phyloP scores from a whole-genome alignment of 805 yeast species.

The Metschnikowia gelsemii region DNA sequence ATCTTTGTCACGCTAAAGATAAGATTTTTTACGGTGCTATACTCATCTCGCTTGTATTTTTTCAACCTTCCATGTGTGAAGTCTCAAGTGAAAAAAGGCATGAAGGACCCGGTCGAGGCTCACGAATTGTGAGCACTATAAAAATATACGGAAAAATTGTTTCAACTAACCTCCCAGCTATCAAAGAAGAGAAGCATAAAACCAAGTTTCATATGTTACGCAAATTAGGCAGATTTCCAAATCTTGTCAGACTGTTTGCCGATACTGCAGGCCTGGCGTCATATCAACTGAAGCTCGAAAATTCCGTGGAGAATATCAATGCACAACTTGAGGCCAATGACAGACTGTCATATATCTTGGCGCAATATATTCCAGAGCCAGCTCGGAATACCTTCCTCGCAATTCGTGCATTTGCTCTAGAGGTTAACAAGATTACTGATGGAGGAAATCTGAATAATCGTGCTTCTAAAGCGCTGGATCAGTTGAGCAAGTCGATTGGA shows the following conservation, averaged over 20 bases:
- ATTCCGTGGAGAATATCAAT: conserved; percentile 44
- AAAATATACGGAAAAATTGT: too few relatives aligned
- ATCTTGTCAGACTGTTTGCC: neutral
- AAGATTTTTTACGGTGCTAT: neutral
- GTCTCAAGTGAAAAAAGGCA: neutral
- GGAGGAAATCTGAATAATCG: conserved; percentile 26
- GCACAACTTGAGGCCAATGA: conserved; percentile 50
- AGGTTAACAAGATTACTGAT: conserved; percentile 50
- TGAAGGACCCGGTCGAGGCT: too few relatives aligned
- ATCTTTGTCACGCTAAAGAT: neutral
- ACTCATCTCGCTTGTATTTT: neutral
- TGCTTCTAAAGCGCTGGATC: conserved; percentile 26
- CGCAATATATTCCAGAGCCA: conserved; percentile 67
- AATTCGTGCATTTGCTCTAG: conserved; percentile 62
- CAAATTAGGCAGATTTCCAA: neutral
- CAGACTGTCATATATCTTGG: conserved; percentile 60
- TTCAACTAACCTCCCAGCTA: too few relatives aligned
- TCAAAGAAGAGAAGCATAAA: too few relatives aligned
- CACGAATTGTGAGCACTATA: too few relatives aligned
- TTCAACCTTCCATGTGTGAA: conserved; percentile 1
- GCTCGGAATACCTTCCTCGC: conserved; percentile 64
- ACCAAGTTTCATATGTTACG: too few relatives aligned
- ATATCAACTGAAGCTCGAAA: conserved; percentile 28
- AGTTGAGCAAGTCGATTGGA: conserved; percentile 33
- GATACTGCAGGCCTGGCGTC: conserved; percentile 4